phyloP scores from a whole-genome alignment of 1,139 yeast species.

The Kodamaea sp. region DNA sequence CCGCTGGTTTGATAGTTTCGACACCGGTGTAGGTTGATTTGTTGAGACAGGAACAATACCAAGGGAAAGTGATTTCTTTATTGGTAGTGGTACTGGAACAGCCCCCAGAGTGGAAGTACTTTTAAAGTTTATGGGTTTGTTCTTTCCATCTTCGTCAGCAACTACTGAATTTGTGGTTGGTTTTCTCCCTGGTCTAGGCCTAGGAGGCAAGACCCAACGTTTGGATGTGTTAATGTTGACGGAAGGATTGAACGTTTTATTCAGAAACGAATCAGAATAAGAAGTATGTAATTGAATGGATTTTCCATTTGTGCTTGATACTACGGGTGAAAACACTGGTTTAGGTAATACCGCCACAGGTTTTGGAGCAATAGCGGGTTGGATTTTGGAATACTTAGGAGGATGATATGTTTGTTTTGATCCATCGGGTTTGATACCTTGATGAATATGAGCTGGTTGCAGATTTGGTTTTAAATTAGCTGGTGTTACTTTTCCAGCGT shows the following conservation, averaged over 20 bases:
- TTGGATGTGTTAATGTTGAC: slow-evolving; percentile 48
- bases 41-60: no score
- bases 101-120: no score
- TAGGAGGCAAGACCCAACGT: slow-evolving; percentile 62
- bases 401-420: slow-evolving; percentile 1
- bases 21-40: no score
- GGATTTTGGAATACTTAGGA: slow-evolving; percentile 34
- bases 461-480: neutral
- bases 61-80: no score
- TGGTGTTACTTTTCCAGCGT: neutral
- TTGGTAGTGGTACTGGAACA: no score
- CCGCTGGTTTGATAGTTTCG: no score
- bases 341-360: slow-evolving; percentile 32
- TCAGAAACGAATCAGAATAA: slow-evolving; percentile 17
- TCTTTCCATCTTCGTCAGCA: slow-evolving; percentile 12
- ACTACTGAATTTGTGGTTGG: slow-evolving; percentile 22
- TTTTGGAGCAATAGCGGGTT: slow-evolving; percentile 41
- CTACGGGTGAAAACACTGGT: slow-evolving; percentile 18
- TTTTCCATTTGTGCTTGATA: slow-evolving; percentile 11
- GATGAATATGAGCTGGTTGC: neutral
- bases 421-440: neutral
- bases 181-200: slow-evolving; percentile 61
- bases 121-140: neutral
- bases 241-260: slow-evolving; percentile 18
- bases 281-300: slow-evolving; percentile 13